Base-by-base conservation (phyloP, 352 stramenopile genomes). In the Phytophthora idaei region DNA sequence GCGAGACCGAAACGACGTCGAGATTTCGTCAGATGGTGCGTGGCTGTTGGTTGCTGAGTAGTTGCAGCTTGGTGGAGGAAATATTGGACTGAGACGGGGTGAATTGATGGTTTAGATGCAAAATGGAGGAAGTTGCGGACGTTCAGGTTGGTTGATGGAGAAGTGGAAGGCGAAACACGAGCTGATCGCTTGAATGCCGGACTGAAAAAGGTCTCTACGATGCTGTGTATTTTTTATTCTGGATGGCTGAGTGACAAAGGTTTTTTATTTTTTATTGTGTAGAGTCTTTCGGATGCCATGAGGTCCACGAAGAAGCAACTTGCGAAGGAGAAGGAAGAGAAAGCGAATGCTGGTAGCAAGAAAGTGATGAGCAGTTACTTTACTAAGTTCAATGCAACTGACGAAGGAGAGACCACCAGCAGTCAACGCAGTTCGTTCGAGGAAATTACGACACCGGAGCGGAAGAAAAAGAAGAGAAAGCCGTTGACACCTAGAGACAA, bases 71-170 rank as follows among this genome's bases (percentile, higher is more conserved):
- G 12, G 12, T 17, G 36, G 5, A n/a, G 36, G 5, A 1, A 52
- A 29, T 54, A 37, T 37, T 49, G n/a, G 56, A 34, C 51, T 64
- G 41, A 64, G 37, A 62, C 14, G 52, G 14, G 41, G 14, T 54
- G 34, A 17, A 39, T 41, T 41, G 50, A 9, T 59, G 29, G 44
- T 42, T 25, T 69, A 92, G 83, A 76, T 51, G 75, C 78, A 36
- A 87, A 90, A 34, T 93, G 85, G 85, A 69, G 85, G 44, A 93
- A 93, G 62, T 77, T 93, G 57, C 79, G 85, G 31, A 93, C 85
- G 47, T 93, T 90, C 50, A 72, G 64, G 15, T 71, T 93, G 17
- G 70, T 90, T 6, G 68, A 87, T 55, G 83, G 85, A 53, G 64
- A 87, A 56, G 80, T 89, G 11, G 72, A 89, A 37, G 85, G 77